phyloP scores from a whole-genome alignment of 306 rosid species.

The Lagenaria siceraria region DNA sequence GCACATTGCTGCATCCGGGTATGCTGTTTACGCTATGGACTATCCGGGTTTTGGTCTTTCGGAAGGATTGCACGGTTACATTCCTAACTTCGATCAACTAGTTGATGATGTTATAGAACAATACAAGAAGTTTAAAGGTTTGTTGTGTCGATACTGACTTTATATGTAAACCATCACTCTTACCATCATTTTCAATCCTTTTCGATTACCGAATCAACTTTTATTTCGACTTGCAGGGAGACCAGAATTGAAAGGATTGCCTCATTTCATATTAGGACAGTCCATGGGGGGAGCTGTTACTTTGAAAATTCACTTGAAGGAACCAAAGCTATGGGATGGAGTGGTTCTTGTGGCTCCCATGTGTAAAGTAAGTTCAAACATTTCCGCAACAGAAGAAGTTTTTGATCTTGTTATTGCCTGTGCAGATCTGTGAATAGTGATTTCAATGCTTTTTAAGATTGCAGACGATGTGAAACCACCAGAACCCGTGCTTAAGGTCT shows the following conservation, averaged over 20 bases:
- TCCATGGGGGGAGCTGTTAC: slow-evolving; percentile 96
- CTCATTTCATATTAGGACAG: slow-evolving; percentile 63
- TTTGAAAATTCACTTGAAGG: slow-evolving; percentile 72
- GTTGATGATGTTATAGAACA: slow-evolving; percentile 62
- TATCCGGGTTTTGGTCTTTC: slow-evolving; percentile 89
- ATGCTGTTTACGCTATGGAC: slow-evolving; percentile 69
- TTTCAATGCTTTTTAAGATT: slow-evolving; percentile 41
- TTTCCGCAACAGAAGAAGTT: neutral
- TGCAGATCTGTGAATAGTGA: neutral
- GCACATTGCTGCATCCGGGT: slow-evolving; percentile 67
- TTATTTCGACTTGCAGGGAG: slow-evolving; percentile 26
- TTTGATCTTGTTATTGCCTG: neutral
- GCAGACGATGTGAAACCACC: slow-evolving; percentile 70
- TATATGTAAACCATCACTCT: neutral
- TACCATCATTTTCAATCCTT: neutral
- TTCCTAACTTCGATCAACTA: slow-evolving; percentile 54
- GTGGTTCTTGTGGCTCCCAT: slow-evolving; percentile 85
- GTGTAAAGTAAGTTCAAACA: slow-evolving; percentile 62
- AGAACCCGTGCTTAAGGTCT: slow-evolving; percentile 35
- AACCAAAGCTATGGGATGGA: slow-evolving; percentile 71
- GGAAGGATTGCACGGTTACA: slow-evolving; percentile 77
- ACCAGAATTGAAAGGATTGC: slow-evolving; percentile 63
- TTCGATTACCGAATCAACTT: neutral
- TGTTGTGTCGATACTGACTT: neutral
- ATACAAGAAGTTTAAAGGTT: slow-evolving; percentile 55